Evolutionary conservation across 306 rosid species (phyloP), one percentile per base, ranked within the genome.

Genomic region (Prosopis cineraria): DNA sequence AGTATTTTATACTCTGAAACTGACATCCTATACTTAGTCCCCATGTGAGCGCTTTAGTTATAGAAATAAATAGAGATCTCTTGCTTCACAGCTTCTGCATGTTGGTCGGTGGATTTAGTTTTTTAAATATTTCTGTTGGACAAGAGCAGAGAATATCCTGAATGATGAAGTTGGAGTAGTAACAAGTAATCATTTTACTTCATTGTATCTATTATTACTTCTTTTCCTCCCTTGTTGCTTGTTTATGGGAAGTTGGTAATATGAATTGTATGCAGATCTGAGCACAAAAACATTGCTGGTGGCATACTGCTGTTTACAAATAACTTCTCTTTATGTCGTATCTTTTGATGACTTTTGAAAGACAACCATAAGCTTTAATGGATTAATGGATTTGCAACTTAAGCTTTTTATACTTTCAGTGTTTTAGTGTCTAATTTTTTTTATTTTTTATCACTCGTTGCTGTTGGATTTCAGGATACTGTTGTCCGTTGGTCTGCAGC

Each of bases 401-500:
- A 52, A 71, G 74, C 68, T 71, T 81, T 70, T 70, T 19, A 36
- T 67, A 14, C 60, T 70, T 40, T 72, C 71, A 67, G 30, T 31
- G 24, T n/a, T 55, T 22, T 58, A 60, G 79, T 30, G 33, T 67
- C 36, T 48, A 29, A 17, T 68, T 39, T 5, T 2, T 0, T 22
- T 39, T 40, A 53, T n/a, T 10, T 33, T 36, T 67, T 68, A 39
- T 80, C 68, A 17, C 55, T 79, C 27, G 69, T 50, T 82, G 80
- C 39, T 43, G 33, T 77, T 74, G 75, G 75, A 68, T 81, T 84
- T 82, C 84, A 95, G 99, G 96, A 93, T 77, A 93, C 99, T 74
- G 93, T 91, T 85, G 98, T 95, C 65, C 97, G 99, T 60, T 95
- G 99, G 98, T 95, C 98, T 79, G 96, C 99, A 75, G 98, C 98